Evolutionary conservation across 164 flowering plant genomes (phyloP).

Genomic region (Pachysandra terminalis): DNA sequence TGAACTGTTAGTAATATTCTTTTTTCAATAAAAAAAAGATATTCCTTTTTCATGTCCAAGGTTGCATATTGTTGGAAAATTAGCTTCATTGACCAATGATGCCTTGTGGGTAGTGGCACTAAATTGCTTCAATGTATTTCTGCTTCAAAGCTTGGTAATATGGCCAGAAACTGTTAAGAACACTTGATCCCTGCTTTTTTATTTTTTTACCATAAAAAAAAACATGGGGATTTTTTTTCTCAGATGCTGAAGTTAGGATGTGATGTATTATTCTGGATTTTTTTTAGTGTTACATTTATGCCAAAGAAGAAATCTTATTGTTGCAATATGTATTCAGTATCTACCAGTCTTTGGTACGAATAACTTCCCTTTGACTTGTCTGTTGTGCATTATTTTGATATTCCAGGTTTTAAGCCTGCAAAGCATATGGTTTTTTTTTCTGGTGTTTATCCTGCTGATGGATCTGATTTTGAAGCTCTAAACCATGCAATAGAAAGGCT

Average conservation of each 20-base stretch:
- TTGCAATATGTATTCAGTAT: not conserved
- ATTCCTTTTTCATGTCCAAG: not conserved
- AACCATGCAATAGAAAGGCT: constrained; percentile 91
- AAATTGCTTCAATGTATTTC: too few relatives aligned
- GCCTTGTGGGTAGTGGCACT: not conserved
- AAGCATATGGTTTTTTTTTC: constrained; percentile 99
- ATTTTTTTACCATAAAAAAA: too few relatives aligned
- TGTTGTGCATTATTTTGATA: not conserved
- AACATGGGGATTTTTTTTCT: too few relatives aligned
- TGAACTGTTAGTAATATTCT: not conserved
- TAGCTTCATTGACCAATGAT: not conserved
- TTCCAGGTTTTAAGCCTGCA: constrained; percentile 86
- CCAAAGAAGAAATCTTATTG: too few relatives aligned
- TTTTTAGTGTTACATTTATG: too few relatives aligned
- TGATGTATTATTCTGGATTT: not conserved
- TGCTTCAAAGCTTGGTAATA: not conserved
- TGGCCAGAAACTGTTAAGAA: not conserved
- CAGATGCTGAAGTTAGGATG: too few relatives aligned
- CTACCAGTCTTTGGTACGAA: not conserved
- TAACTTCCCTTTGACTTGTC: not conserved
- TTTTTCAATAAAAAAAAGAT: not conserved
- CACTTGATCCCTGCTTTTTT: not conserved
- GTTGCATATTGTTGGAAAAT: not conserved
- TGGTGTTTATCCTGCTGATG: constrained; percentile 97
- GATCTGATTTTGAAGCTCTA: constrained; percentile 96